Evolutionary conservation across 2,329 filamentous ascomycete genomes (phyloP).

Genomic region (Cladosporium halotolerans): DNA sequence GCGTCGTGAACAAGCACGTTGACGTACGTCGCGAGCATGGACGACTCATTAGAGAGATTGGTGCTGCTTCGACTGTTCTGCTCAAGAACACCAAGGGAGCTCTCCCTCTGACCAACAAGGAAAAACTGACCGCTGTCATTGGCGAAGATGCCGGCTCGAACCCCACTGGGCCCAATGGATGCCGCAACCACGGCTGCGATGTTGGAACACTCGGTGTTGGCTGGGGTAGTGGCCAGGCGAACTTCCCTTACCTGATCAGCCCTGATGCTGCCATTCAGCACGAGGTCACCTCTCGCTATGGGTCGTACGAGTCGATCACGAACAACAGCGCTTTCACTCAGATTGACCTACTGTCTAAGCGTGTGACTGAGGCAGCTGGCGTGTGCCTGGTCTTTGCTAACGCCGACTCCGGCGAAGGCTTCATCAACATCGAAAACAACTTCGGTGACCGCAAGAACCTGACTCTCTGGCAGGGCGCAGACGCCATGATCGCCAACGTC

Average conservation of each 20-base stretch:
- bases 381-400: conserved; percentile 10
- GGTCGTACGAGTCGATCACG: conserved; percentile 22
- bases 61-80: conserved; percentile 33
- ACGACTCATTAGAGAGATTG: conserved; percentile 30
- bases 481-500: conserved; percentile 64
- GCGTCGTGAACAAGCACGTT: conserved; percentile 67
- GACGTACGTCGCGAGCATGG: conserved; percentile 56
- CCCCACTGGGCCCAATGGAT: conserved; percentile 42
- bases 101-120: conserved; percentile 43
- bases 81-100: conserved; percentile 45
- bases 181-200: conserved; percentile 39
- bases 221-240: conserved; percentile 41
- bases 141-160: conserved; percentile 45
- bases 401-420: conserved; percentile 44
- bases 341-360: conserved; percentile 26
- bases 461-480: conserved; percentile 36
- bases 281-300: conserved; percentile 19
- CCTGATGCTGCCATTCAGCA: conserved; percentile 27
- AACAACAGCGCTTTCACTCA: conserved; percentile 24
- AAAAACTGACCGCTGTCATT: conserved; percentile 44
- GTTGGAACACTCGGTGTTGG: conserved; percentile 43
- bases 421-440: conserved; percentile 39
- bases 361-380: conserved; percentile 43
- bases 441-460: conserved; percentile 45
- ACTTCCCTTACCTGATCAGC: conserved; percentile 29